These are phyloP conservation scores for Beauveria caledonica DNA, from an alignment of 2,329 filamentous ascomycete species.

Conservation along the genomic window DNA sequence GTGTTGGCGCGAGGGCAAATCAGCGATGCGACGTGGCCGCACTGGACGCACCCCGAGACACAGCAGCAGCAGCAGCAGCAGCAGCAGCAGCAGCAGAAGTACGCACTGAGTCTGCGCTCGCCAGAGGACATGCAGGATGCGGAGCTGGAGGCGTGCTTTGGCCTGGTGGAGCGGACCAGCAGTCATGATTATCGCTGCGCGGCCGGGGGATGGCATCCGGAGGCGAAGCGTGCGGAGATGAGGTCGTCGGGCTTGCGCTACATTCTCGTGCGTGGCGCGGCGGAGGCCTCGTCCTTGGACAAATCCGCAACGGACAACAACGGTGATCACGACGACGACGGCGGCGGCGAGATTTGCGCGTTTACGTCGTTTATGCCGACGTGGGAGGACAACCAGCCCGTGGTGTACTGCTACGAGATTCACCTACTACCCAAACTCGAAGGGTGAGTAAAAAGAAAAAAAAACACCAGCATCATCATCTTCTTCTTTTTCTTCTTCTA, in stretches of 20 bases:
- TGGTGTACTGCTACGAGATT: conserved; percentile 74
- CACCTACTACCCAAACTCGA: conserved; percentile 52
- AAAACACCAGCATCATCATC: no score
- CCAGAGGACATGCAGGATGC: conserved; percentile 29
- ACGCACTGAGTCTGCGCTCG: conserved; percentile 36
- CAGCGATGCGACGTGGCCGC: conserved; percentile 19
- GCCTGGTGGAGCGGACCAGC: conserved; percentile 55
- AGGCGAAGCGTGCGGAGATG: conserved; percentile 60
- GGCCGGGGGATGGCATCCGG: conserved; percentile 53
- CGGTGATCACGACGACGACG: not conserved
- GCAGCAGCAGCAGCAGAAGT: conserved; percentile 27
- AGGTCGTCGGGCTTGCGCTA: conserved; percentile 58
- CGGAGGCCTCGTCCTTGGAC: not conserved
- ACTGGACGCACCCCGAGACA: conserved; percentile 45
- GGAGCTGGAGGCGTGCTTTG: conserved; percentile 46
- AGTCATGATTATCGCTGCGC: conserved; percentile 55
- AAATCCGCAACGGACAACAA: not conserved
- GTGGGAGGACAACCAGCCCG: conserved; percentile 54
- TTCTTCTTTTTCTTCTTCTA: no score
- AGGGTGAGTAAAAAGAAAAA: no score
- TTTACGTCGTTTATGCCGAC: conserved; percentile 68
- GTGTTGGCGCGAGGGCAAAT: not conserved
- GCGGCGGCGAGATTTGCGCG: conserved; percentile 30
- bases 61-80: no score
- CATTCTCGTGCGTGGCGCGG: conserved; percentile 42